phyloP scores from a whole-genome alignment of 139 green algal genomes.

The Haematococcus sp. region DNA sequence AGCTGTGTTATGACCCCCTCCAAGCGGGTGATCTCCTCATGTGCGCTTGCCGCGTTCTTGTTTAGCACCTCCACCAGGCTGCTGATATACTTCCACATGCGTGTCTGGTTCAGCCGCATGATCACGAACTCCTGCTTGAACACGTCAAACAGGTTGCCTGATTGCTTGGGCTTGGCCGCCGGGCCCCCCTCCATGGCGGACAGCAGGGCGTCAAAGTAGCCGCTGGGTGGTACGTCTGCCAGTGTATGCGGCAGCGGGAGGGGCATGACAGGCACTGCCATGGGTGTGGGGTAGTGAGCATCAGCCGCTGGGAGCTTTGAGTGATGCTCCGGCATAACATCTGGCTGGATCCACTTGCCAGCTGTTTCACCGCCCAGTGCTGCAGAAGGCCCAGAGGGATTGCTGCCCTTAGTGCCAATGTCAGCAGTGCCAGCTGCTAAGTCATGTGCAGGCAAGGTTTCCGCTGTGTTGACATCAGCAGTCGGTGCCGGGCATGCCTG shows the following conservation, averaged over 20 bases:
- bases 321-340: no score
- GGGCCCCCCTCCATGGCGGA: slow-evolving; percentile 34
- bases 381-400: no score
- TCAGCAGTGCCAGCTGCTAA: no score
- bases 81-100: slow-evolving; percentile 23
- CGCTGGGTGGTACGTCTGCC: slow-evolving; percentile 10
- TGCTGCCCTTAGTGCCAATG: no score
- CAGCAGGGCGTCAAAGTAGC: slow-evolving; percentile 33
- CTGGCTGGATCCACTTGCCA: no score
- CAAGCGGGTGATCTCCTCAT: slow-evolving; percentile 10
- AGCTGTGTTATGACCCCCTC: neutral
- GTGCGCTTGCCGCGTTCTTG: slow-evolving; percentile 8
- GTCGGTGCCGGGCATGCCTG: no score
- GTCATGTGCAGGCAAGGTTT: no score
- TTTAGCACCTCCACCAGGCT: slow-evolving; percentile 29
- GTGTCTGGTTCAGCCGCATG: slow-evolving; percentile 25
- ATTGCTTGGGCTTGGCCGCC: slow-evolving; percentile 27
- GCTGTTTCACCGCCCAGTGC: no score
- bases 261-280: neutral
- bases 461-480: no score
- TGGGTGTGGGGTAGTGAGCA: neutral
- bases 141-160: slow-evolving; percentile 42
- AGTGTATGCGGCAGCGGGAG: slow-evolving; percentile 18
- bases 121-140: slow-evolving; percentile 47
- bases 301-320: neutral